Base-by-base conservation (phyloP, 495 filamentous ascomycete species). In the Letharia columbiana region DNA sequence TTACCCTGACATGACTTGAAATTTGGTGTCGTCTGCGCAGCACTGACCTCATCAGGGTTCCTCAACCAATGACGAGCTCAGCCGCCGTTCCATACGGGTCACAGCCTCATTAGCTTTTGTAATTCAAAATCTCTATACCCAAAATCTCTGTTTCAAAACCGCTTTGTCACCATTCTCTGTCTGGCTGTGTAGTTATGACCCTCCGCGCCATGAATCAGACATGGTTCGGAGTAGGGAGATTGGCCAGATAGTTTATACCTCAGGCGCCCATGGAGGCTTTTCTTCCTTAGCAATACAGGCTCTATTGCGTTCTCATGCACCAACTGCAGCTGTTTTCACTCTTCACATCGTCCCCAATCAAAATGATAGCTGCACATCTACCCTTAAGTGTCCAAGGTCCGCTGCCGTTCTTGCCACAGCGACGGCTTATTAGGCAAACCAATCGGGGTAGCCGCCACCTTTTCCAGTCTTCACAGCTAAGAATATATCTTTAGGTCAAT, bases 31-130 rank as follows among this genome's bases (percentile, higher is more conserved):
- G 6, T 37, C 28, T 20, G 33, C 17, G 54, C 54, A 57, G 54
- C 54, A 57, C 54, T 57, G 54, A 57, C 54, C 33, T 57, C 15
- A 37, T 56, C 54, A 57, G 54, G 33, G 0, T 37, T 57, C 39
- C 54, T 57, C 54, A 33, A 35, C 12, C 54, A 37, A 57, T n/a
- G 54, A 37, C 54, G 54, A 57, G 54, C 54, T 57, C 54, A 37
- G 39, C 15, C 6, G 15, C 54, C 15, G 4, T 20, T 37, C 54
- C 15, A 57, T 56, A 56, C 33, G 3, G 17, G 28, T 37, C 33
- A 57, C 31, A 57, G 54, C 6, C 33, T 6, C 0, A 37, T 57
- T 12, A 57, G 37, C 54, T 9, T 35, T 17, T 33, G 54, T 37
- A 37, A 35, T 1, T 1, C 7, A 5, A 3, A 37, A 37, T 18